These are phyloP conservation scores for Neospermospora avenae DNA, from an alignment of 2,329 filamentous ascomycete species.

Conservation along the genomic window DNA sequence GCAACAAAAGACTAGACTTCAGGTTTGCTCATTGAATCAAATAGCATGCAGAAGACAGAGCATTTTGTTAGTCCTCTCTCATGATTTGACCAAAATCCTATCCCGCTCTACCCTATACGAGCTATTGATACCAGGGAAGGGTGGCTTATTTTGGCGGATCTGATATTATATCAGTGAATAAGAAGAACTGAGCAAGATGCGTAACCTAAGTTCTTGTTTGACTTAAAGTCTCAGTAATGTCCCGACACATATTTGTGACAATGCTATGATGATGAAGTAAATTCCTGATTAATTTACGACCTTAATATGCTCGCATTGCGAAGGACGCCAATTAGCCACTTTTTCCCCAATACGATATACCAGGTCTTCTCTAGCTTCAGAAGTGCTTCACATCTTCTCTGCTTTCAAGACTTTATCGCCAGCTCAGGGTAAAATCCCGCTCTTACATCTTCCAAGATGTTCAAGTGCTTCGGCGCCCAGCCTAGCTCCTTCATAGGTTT, in stretches of 20 bases:
- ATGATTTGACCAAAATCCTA: not conserved
- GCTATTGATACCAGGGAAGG: too few species aligned
- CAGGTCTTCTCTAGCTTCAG: not conserved
- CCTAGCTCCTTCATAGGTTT: slow-evolving; percentile 11
- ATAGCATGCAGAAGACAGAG: not conserved
- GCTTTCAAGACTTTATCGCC: not conserved
- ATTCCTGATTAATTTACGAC: too few species aligned
- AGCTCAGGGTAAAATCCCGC: slow-evolving; percentile 12
- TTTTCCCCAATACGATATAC: too few species aligned
- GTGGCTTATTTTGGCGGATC: too few species aligned
- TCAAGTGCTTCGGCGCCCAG: slow-evolving; percentile 9
- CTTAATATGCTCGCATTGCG: too few species aligned
- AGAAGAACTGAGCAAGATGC: too few species aligned
- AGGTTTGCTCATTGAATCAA: slow-evolving; percentile 19
- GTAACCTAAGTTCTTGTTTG: too few species aligned
- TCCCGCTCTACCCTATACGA: not conserved
- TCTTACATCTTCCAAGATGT: slow-evolving; percentile 10
- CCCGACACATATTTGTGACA: too few species aligned
- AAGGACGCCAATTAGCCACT: too few species aligned
- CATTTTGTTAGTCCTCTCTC: not conserved
- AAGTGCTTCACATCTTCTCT: not conserved
- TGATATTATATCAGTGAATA: too few species aligned
- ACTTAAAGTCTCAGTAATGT: too few species aligned
- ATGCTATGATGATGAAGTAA: too few species aligned
- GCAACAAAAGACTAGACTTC: slow-evolving; percentile 38